phyloP scores from a whole-genome alignment of 345 rosid genomes.

The Salix purpurea region DNA sequence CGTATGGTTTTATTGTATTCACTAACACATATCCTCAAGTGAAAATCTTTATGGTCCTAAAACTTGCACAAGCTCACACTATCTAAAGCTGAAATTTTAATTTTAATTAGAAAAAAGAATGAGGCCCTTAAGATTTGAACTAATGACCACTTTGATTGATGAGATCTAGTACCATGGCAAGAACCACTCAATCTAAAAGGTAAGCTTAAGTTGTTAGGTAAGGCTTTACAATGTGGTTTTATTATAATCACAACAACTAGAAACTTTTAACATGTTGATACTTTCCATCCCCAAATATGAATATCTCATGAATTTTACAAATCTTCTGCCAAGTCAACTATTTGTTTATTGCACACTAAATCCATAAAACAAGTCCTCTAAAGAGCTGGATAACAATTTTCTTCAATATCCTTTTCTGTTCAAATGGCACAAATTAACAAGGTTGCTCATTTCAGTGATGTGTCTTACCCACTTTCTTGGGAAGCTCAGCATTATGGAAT shows the following conservation, averaged over 20 bases:
- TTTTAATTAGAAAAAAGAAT: background rate
- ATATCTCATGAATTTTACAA: background rate
- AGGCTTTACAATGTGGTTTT: too few species aligned
- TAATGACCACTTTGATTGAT: background rate
- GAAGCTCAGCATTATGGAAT: too few species aligned
- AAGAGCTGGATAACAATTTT: too few species aligned
- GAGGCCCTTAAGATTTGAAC: background rate
- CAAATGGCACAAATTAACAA: too few species aligned
- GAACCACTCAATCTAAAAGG: background rate
- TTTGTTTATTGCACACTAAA: background rate
- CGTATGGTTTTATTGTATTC: background rate
- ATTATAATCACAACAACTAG: background rate
- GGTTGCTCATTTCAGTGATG: too few species aligned
- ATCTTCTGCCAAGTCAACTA: background rate
- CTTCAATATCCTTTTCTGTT: too few species aligned
- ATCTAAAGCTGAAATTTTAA: background rate
- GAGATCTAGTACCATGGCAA: background rate
- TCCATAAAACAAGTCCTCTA: background rate
- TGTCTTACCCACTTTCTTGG: too few species aligned
- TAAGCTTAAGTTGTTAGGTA: background rate
- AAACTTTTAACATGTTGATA: background rate
- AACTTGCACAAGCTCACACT: background rate
- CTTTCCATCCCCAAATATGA: background rate
- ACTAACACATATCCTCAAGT: background rate
- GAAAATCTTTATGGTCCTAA: background rate